Conservation (phyloP, 495 filamentous ascomycete species). For the Annulohypoxylon bovei region DNA sequence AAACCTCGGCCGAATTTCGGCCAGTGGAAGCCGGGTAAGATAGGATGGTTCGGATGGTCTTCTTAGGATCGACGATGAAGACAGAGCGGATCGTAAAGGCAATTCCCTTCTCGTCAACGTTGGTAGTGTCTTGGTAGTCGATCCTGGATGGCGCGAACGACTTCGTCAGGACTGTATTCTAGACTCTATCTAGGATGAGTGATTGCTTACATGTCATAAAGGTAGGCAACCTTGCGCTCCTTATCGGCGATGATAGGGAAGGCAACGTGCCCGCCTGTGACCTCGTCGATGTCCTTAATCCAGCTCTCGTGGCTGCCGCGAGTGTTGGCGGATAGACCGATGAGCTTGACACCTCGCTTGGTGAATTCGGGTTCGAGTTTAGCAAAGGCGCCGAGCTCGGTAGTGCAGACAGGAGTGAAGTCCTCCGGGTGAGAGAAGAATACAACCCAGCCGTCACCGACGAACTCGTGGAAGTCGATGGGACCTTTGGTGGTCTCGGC, state of each 20-base stretch:
- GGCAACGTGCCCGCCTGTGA: conserved; percentile 78
- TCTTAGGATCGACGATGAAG: conserved; percentile 98
- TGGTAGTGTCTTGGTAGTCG: conserved; percentile 78
- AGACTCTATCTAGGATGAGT: background rate
- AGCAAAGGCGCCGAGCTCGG: conserved; percentile 96
- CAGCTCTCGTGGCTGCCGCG: conserved; percentile 72
- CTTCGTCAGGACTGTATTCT: conserved; percentile 6
- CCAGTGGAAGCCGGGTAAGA: conserved; percentile 97
- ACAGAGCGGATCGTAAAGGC: conserved; percentile 99
- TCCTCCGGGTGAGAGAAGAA: conserved; percentile 98
- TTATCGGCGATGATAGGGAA: conserved; percentile 99
- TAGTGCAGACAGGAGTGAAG: conserved; percentile 96
- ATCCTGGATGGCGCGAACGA: conserved; percentile 63
- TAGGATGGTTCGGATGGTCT: conserved; percentile 95
- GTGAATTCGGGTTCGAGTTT: conserved; percentile 97
- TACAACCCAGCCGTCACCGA: conserved; percentile 92
- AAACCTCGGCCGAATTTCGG: conserved; percentile 94
- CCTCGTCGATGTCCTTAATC: conserved; percentile 97
- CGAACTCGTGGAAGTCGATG: conserved; percentile 97
- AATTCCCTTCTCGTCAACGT: conserved; percentile 95
- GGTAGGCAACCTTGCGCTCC: conserved; percentile 87
- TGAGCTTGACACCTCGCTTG: conserved; percentile 93
- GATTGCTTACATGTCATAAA: conserved; percentile 89
- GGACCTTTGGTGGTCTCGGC: conserved; percentile 89
- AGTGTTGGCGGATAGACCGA: conserved; percentile 90